Base-by-base conservation (phyloP, 768 basidiomycete genomes). In the Boletus reticuloceps region DNA sequence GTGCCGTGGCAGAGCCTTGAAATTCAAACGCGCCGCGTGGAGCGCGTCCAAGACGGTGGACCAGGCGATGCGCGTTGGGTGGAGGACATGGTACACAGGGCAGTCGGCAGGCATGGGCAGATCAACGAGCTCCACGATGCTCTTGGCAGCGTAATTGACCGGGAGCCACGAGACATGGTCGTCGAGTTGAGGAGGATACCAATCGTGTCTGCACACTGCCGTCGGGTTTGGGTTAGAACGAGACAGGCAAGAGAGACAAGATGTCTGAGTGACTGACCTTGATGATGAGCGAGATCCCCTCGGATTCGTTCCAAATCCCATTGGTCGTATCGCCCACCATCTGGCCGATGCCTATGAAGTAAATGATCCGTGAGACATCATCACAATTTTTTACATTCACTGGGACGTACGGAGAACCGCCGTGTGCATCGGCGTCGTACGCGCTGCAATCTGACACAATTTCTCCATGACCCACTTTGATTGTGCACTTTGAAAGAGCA, bases 401-500 rank as follows among this genome's bases (percentile, higher is more conserved):
- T 17, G 16, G 11, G 51, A 55, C 62, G 54, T 53, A 69, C 66
- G 59, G 8, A 68, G 50, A 22, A 70, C 43, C 4, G 55, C 57
- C 2, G 66, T 54, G 10, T 50, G 46, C 49, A 69, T 55, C 11
- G 59, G 54, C n/a, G 67, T 69, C 40, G 55, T 55, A 13, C 62
- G 63, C 3, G 71, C 70, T 6, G 75, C 80, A n/a, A 71, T 64
- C 60, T 81, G 73, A 55, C 75, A 76, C 2, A 83, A 44, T 62
- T 79, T 81, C 71, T 82, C 82, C 0, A 73, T 74, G 1, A 82
- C 78, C 80, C 81, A 83, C 62, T 83, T 83, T 29, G 69, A 69
- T 47, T 70, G 67, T 17, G 66, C 64, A 43, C 63, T 68, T 44
- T 34, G 13, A 19, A 22, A 14, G 2, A 20, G 19, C 10, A 12